Evolutionary conservation across 495 filamentous ascomycete genomes (phyloP).

Genomic region (Viridothelium virens): DNA sequence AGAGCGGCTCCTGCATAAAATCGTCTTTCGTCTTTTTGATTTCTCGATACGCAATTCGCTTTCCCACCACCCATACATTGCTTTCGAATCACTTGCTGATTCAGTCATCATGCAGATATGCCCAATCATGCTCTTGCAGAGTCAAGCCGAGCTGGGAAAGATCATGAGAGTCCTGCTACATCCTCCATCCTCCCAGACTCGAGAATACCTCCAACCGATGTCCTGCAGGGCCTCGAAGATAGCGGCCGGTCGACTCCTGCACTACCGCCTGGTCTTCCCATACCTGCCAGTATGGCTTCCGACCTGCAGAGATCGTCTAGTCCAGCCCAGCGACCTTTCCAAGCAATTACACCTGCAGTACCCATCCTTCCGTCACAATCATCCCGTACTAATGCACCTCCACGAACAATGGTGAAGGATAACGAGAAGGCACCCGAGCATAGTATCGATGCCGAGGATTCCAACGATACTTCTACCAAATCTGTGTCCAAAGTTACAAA

Average conservation of each 20-base stretch:
- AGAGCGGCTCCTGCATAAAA: neutral
- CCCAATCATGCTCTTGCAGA: neutral
- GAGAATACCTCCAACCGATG: slow-evolving; percentile 19
- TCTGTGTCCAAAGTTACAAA: neutral
- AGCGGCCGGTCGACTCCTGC: slow-evolving; percentile 12
- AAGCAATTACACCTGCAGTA: slow-evolving; percentile 5
- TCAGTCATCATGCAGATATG: neutral
- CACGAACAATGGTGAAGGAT: neutral
- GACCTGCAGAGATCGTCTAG: slow-evolving; percentile 12
- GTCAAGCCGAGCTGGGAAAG: neutral
- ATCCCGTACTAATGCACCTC: neutral
- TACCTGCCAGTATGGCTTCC: slow-evolving; percentile 17
- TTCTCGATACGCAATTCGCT: neutral
- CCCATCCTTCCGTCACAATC: neutral
- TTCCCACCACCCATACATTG: too few species aligned
- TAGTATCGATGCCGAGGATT: neutral
- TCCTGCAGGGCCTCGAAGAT: slow-evolving; percentile 25
- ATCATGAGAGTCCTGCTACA: slow-evolving; percentile 6
- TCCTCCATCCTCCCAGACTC: neutral
- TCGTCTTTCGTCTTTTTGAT: slow-evolving; percentile 3
- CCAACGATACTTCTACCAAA: neutral
- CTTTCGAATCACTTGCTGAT: slow-evolving; percentile 3
- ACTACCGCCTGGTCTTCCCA: slow-evolving; percentile 15
- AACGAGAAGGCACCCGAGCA: neutral
- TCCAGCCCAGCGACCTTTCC: slow-evolving; percentile 1